Percentiles rank a stretch among this genome's conserved stretches.
Conservation (phyloP, 179 eudicot species). For the Silene coronaria region DNA sequence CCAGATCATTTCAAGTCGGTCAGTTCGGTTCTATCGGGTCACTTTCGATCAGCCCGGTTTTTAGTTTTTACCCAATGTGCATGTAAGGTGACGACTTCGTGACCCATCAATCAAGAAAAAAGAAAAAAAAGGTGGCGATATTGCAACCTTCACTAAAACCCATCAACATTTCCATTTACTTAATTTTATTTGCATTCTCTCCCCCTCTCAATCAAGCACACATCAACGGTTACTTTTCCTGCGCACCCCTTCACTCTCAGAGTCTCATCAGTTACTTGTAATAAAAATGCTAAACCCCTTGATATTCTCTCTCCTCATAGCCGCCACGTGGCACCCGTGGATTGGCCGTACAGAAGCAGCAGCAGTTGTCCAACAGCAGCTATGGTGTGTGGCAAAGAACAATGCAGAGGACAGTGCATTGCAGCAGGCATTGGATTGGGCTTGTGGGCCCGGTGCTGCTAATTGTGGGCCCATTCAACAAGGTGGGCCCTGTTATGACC, state of each 20-base stretch:
- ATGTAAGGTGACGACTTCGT: too few relatives aligned
- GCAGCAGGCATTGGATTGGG: conserved; percentile 69
- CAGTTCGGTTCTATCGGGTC: too few relatives aligned
- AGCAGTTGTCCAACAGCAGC: conserved; percentile 32
- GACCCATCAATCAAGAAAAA: too few relatives aligned
- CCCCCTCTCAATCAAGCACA: too few relatives aligned
- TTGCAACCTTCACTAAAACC: too few relatives aligned
- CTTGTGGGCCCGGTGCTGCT: conserved; percentile 70
- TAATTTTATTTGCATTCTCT: too few relatives aligned
- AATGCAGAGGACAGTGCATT: conserved; percentile 69
- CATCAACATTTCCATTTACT: too few relatives aligned
- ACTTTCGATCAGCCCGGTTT: too few relatives aligned
- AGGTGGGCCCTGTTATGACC: conserved; percentile 74
- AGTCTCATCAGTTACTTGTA: background rate
- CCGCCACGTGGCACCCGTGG: background rate
- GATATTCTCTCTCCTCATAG: conserved; percentile 16
- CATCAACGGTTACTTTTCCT: too few relatives aligned
- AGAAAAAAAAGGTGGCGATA: too few relatives aligned
- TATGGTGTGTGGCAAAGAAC: conserved; percentile 96
- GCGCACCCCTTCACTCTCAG: background rate
- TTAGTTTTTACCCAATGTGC: too few relatives aligned
- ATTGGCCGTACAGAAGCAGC: background rate
- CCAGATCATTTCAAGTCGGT: too few relatives aligned
- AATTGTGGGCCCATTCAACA: conserved; percentile 70
- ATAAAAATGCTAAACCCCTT: conserved; percentile 9